Evolutionary conservation across 148 eudicot genomes (phyloP).

Genomic region (Diospyros lotus): DNA sequence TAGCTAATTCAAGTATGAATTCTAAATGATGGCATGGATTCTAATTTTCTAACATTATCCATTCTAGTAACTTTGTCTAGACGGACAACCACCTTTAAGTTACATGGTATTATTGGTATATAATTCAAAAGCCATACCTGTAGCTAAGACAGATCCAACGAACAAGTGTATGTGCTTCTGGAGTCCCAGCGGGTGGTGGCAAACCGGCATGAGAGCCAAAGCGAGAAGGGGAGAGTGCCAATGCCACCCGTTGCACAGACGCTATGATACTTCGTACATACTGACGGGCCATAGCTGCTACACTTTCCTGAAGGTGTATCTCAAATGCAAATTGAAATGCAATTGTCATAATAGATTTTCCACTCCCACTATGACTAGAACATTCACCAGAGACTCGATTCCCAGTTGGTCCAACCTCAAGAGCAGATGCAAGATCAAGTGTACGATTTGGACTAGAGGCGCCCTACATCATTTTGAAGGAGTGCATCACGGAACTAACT

Average conservation of each 20-base stretch:
- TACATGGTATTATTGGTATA: neutral
- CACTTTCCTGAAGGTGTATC: constrained; percentile 64
- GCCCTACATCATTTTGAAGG: constrained; percentile 40
- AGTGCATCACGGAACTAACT: neutral
- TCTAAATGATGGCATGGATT: neutral
- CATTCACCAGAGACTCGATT: constrained; percentile 33
- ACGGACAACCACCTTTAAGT: neutral
- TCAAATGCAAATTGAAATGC: constrained; percentile 85
- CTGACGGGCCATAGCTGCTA: constrained; percentile 78
- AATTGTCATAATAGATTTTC: constrained; percentile 79
- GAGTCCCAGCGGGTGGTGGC: constrained; percentile 43
- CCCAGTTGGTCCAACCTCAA: constrained; percentile 66
- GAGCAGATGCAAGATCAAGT: constrained; percentile 86
- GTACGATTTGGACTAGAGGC: constrained; percentile 80
- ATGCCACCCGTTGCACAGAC: constrained; percentile 75
- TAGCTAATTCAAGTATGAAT: neutral
- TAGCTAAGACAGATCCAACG: constrained; percentile 83
- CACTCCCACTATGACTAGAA: constrained; percentile 30
- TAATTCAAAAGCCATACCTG: constrained; percentile 27
- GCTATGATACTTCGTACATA: constrained; percentile 66
- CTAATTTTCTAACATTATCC: neutral
- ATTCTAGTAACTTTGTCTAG: neutral
- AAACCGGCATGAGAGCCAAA: constrained; percentile 38
- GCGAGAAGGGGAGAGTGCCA: constrained; percentile 63
- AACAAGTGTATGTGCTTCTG: constrained; percentile 75